Conservation (phyloP, 495 filamentous ascomycete genomes). For the Glutinoglossum americanum region DNA sequence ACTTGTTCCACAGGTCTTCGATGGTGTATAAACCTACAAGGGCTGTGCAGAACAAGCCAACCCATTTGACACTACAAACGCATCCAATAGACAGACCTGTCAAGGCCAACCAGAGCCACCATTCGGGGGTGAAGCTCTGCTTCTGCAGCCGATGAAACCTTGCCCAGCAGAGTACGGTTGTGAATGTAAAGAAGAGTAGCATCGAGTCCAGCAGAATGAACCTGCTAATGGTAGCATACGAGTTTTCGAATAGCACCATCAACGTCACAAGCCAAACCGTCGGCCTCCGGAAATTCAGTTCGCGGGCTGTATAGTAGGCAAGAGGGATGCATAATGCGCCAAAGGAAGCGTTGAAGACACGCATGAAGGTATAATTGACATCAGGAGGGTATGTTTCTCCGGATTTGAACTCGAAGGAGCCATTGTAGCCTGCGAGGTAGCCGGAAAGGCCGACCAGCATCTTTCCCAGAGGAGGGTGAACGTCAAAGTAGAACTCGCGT, state of each 20-base stretch:
- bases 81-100: conserved; percentile 89
- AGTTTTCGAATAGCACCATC: conserved; percentile 97
- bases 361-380: conserved; percentile 96
- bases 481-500: conserved; percentile 98
- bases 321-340: conserved; percentile 81
- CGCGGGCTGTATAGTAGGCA: conserved; percentile 84
- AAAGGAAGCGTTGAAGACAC: conserved; percentile 89
- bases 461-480: conserved; percentile 91
- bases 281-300: conserved; percentile 63
- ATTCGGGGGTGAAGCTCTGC: conserved; percentile 66
- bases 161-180: conserved; percentile 87
- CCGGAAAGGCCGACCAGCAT: conserved; percentile 94
- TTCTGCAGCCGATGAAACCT: conserved; percentile 76
- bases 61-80: conserved; percentile 95
- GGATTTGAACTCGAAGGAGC: conserved; percentile 98
- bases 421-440: conserved; percentile 92
- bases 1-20: conserved; percentile 97
- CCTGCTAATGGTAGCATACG: conserved; percentile 92
- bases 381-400: conserved; percentile 86
- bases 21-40: conserved; percentile 88
- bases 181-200: conserved; percentile 94
- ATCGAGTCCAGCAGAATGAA: conserved; percentile 97
- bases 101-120: conserved; percentile 82
- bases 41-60: conserved; percentile 84
- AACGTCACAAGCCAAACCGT: conserved; percentile 87